Evolutionary conservation across 106 monocot species (phyloP).

Genomic region (Dendrobium officinale): DNA sequence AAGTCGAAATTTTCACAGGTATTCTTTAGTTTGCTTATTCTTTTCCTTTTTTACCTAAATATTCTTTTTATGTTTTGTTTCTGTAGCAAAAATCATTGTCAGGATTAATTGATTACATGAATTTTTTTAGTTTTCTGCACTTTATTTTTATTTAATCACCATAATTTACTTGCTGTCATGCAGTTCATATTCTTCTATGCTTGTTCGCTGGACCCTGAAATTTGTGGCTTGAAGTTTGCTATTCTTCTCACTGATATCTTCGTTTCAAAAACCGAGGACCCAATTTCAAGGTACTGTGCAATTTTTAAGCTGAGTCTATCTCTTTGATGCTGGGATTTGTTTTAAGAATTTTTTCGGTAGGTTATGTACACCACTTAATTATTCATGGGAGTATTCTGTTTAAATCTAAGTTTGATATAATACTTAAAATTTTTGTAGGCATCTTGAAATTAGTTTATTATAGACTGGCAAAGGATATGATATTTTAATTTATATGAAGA

Average conservation of each 20-base stretch:
- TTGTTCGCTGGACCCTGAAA: constrained; percentile 88
- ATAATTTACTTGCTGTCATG: constrained; percentile 5
- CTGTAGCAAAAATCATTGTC: background rate
- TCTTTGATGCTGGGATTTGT: background rate
- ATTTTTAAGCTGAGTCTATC: background rate
- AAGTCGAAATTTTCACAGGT: constrained; percentile 97
- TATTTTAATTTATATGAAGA: background rate
- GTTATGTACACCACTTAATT: background rate
- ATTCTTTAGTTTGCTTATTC: background rate
- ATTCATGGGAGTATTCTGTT: background rate
- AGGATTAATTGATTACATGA: background rate
- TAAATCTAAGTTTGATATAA: background rate
- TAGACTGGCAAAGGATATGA: background rate
- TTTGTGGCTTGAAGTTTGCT: constrained; percentile 61
- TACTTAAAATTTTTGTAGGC: too few relatives aligned
- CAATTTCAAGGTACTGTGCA: constrained; percentile 57
- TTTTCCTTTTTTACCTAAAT: background rate
- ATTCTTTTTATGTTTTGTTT: background rate
- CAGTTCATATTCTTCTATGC: constrained; percentile 98
- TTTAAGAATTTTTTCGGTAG: background rate
- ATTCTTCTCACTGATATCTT: constrained; percentile 55
- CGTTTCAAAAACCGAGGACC: constrained; percentile 44
- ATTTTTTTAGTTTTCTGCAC: background rate
- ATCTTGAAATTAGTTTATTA: background rate
- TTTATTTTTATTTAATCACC: background rate